Percentiles rank a stretch among this genome's conserved stretches.
These are phyloP conservation scores for Grifola frondosa DNA, from an alignment of 1,284 basidiomycete genomes.

Conservation along the genomic window DNA sequence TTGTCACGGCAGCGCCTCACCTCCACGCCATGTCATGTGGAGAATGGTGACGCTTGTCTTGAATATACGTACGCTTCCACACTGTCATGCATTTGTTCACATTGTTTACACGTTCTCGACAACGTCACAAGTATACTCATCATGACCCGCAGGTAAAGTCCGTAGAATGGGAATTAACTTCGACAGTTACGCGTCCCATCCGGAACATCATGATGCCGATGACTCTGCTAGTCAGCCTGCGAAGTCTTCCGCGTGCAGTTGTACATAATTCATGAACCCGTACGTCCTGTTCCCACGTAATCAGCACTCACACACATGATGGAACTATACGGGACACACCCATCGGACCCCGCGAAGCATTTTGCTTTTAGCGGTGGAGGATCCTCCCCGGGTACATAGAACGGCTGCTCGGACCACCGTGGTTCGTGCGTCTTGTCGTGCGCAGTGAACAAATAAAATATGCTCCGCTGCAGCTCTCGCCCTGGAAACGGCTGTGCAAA, in stretches of 20 bases:
- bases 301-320: background rate
- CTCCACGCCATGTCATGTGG: too few relatives aligned
- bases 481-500: conserved; percentile 8
- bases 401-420: conserved; percentile 24
- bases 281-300: conserved; percentile 12
- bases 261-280: conserved; percentile 31
- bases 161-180: too few relatives aligned
- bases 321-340: conserved; percentile 13
- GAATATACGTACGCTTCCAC: too few relatives aligned
- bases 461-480: conserved; percentile 18
- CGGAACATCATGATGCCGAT: too few relatives aligned
- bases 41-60: too few relatives aligned
- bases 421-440: conserved; percentile 18
- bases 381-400: conserved; percentile 15
- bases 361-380: conserved; percentile 11
- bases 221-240: too few relatives aligned
- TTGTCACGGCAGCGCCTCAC: too few relatives aligned
- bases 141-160: too few relatives aligned
- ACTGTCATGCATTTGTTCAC: too few relatives aligned
- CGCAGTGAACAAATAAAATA: conserved; percentile 29
- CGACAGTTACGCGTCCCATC: too few relatives aligned
- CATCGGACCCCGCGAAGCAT: conserved; percentile 17
- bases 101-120: too few relatives aligned
- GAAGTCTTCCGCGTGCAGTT: conserved; percentile 31
- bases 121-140: too few relatives aligned